Conservation (phyloP, 1,139 yeast species). For the Scheffersomyces illinoinensis region DNA sequence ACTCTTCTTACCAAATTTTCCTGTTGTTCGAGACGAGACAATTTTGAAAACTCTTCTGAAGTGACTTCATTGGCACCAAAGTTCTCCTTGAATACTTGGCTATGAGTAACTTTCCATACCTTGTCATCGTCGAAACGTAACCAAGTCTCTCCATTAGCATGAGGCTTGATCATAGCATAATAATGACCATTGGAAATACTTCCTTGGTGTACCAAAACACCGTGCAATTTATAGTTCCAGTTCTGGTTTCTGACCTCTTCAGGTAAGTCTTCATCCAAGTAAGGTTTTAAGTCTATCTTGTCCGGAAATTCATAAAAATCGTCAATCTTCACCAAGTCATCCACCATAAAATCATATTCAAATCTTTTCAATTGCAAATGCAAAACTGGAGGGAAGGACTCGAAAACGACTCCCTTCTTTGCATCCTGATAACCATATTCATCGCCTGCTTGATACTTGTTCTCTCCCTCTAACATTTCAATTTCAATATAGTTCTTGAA, state of each 20-base stretch:
- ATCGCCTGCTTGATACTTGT: conserved; percentile 92
- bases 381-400: conserved; percentile 86
- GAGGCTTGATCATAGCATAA: conserved; percentile 89
- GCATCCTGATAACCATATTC: conserved; percentile 90
- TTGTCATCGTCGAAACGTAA: conserved; percentile 92
- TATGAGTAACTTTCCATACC: conserved; percentile 82
- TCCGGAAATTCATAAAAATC: conserved; percentile 92
- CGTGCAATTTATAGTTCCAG: conserved; percentile 83
- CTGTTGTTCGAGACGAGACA: conserved; percentile 62
- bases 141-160: conserved; percentile 66
- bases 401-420: conserved; percentile 91
- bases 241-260: conserved; percentile 50
- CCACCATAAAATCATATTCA: conserved; percentile 90
- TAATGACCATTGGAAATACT: conserved; percentile 96
- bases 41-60: conserved; percentile 45
- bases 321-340: conserved; percentile 85
- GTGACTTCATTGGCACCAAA: conserved; percentile 75
- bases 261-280: conserved; percentile 61
- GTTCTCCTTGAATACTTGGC: conserved; percentile 88
- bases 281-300: conserved; percentile 76
- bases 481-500: conserved; percentile 85
- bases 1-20: conserved; percentile 71
- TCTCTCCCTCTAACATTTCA: conserved; percentile 91
- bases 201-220: conserved; percentile 94
- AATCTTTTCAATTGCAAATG: conserved; percentile 92